These are phyloP conservation scores for Filobasidium floriforme DNA, from an alignment of 768 basidiomycete species.

Conservation along the genomic window DNA sequence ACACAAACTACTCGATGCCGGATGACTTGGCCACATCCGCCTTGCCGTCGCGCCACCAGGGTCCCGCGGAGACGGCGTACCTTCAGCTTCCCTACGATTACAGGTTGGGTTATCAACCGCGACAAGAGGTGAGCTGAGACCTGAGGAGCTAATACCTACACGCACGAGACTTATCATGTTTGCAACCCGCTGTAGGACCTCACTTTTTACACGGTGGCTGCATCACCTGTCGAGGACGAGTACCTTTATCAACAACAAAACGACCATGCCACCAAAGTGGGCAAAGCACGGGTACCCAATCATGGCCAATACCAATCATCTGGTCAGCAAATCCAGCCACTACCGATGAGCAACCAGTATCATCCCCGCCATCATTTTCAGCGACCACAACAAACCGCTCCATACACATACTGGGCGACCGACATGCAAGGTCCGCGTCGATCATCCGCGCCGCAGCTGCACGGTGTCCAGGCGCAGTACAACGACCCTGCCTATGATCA, in stretches of 20 bases:
- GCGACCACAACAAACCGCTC: neutral
- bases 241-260: conserved; percentile 2
- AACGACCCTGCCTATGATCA: too few relatives aligned
- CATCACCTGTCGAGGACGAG: conserved; percentile 3
- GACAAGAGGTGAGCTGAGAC: neutral
- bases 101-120: neutral
- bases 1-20: neutral
- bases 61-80: neutral
- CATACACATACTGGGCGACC: neutral
- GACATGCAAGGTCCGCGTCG: neutral
- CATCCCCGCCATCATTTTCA: neutral
- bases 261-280: neutral
- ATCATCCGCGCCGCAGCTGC: neutral
- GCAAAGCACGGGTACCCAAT: neutral
- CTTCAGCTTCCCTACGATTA: conserved; percentile 4
- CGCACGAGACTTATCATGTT: neutral
- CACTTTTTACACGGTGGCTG: neutral
- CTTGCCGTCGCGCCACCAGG: neutral
- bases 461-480: too few relatives aligned
- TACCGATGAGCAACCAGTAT: neutral
- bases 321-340: neutral
- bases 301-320: conserved; percentile 5
- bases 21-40: neutral
- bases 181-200: neutral
- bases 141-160: neutral